phyloP scores from a whole-genome alignment of 371 early-diverging fungal genomes.

The Haplosporangium sp. region DNA sequence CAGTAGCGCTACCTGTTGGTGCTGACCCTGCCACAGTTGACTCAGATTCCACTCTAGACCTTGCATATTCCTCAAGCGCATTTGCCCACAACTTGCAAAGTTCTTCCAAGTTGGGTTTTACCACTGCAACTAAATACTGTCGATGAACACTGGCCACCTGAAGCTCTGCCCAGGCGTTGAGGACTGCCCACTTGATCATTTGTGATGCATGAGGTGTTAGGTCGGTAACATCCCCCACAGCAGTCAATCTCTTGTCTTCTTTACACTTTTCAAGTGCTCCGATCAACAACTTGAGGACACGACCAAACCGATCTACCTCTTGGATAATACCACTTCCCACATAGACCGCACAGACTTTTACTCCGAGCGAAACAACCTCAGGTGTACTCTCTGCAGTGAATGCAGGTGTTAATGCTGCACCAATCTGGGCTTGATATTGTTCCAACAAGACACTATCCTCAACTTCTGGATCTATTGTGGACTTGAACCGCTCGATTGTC shows the following conservation, averaged over 20 bases:
- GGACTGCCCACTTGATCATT: slow-evolving; percentile 83
- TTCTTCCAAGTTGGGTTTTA: slow-evolving; percentile 72
- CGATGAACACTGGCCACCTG: slow-evolving; percentile 72
- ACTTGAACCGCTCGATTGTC: slow-evolving; percentile 77
- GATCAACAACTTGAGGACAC: slow-evolving; percentile 79
- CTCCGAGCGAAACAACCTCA: slow-evolving; percentile 83
- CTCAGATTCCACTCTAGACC: slow-evolving; percentile 68
- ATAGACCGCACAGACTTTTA: slow-evolving; percentile 86
- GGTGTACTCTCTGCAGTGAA: slow-evolving; percentile 84
- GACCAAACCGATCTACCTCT: slow-evolving; percentile 78
- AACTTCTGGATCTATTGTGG: slow-evolving; percentile 82
- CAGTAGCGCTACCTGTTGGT: slow-evolving; percentile 59
- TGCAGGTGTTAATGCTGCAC: slow-evolving; percentile 89
- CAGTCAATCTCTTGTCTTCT: slow-evolving; percentile 65
- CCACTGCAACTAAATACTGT: slow-evolving; percentile 68
- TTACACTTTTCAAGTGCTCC: slow-evolving; percentile 79
- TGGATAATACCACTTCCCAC: slow-evolving; percentile 87
- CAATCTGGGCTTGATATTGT: slow-evolving; percentile 92
- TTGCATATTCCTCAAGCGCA: slow-evolving; percentile 70
- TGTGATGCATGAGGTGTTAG: slow-evolving; percentile 78
- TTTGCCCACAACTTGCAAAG: slow-evolving; percentile 71
- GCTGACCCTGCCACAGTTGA: slow-evolving; percentile 60
- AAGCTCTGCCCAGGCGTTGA: slow-evolving; percentile 88
- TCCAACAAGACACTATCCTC: slow-evolving; percentile 84
- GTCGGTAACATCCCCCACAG: slow-evolving; percentile 71